Evolutionary conservation across 345 rosid species (phyloP).

Genomic region (Rhodamnia argentea): DNA sequence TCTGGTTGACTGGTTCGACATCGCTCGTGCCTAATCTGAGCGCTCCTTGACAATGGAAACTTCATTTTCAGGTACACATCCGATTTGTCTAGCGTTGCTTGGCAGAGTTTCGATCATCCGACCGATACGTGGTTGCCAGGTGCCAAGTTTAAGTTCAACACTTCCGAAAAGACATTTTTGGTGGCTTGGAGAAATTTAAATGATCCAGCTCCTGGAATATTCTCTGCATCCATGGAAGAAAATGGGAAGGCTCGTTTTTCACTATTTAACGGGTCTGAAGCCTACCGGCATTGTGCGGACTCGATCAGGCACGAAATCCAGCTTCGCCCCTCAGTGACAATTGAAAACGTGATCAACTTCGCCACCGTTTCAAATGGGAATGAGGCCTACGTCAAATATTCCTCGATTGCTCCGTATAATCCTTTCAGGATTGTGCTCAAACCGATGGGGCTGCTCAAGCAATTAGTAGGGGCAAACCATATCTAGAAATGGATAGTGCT

Average conservation of each 20-base stretch:
- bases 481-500: constrained; percentile 4
- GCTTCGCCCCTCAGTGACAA: not conserved
- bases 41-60: not conserved
- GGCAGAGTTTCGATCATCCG: constrained; percentile 1
- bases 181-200: not conserved
- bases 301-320: not conserved
- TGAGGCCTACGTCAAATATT: not conserved
- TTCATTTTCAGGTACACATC: not conserved
- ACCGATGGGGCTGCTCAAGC: constrained; percentile 5
- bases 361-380: not conserved
- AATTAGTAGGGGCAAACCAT: not conserved
- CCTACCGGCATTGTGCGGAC: not conserved
- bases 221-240: not conserved
- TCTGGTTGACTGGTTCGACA: not conserved
- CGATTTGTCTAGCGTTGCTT: not conserved
- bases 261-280: not conserved
- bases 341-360: not conserved
- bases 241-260: not conserved
- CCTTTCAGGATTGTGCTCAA: not conserved
- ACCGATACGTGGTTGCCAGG: not conserved
- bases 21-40: not conserved
- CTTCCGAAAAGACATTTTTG: not conserved
- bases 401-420: not conserved
- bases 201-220: not conserved
- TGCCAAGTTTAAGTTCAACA: not conserved